Evolutionary conservation across 2,329 filamentous ascomycete species (phyloP), one percentile per base, ranked within the genome.

Genomic region (Colletotrichum nymphaeae): DNA sequence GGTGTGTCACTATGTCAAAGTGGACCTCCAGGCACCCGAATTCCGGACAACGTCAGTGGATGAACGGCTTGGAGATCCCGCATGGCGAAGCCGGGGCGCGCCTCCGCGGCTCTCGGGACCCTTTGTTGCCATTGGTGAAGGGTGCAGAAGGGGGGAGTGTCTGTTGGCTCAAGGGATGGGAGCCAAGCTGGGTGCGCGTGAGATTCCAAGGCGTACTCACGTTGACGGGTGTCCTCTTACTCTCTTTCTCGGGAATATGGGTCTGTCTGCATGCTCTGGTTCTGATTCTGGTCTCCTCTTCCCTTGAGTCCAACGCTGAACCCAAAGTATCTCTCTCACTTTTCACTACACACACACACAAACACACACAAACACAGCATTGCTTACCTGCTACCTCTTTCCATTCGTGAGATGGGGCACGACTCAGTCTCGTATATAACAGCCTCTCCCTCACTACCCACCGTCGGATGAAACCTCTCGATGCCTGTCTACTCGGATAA

Each of bases 381-480:
- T 49, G 19, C 14, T n/a, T 46, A 14, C 59, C 19, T 14, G 42
- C 42, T 59, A n/a, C 32, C 37, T 62, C 22, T 28, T 24, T 22
- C 30, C 63, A 32, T 63, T 14, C 49, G n/a, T 56, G 49, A 42
- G 8, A 55, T 32, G 30, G 63, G 53, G 30, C 30, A 46, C 22
- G 28, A 22, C 49, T 49, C 26, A 49, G 42, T 63, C 46, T 26
- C 12, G 19, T 64, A 69, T 52, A 69, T 55, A 69, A 56, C 16
- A 49, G 26, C 26, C 35, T 65, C n/a, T 28, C 63, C 24, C 53
- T 58, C 24, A 42, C 32, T 30, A 64, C 28, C 52, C 24, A 35
- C 67, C 52, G 28, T 76, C 78, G 16, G 65, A 76, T 1, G 81
- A 78, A 78, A 8, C 37, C 71, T 69, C 60, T 55, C 52, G 67